Evolutionary conservation across 371 early-diverging fungal genomes (phyloP), one percentile per base, ranked within the genome.

Genomic region (Mortierella sp.): DNA sequence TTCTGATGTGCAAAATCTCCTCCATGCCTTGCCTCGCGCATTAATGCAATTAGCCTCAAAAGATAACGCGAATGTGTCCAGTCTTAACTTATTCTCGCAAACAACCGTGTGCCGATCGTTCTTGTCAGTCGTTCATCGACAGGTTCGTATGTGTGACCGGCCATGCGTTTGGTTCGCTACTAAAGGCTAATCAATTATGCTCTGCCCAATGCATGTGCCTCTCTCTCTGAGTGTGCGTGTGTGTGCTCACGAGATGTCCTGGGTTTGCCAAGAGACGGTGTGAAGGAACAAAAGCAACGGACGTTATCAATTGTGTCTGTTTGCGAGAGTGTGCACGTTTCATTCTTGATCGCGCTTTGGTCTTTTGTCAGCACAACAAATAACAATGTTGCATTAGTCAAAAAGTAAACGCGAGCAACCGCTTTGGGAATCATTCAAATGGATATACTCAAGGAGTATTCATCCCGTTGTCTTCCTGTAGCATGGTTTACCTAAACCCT

Each of bases 71-170:
- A 0, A 21, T 6, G 31, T 14, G 60, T 60, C 60, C 60, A 60
- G 13, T 13, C 50, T 16, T 16, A 50, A 16, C 24, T 58, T 11
- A 14, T 58, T 58, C 1, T 26, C 28, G 11, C 11, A 6, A 31
- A 16, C 21, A 68, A 68, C 9, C 11, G 68, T 21, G n/a, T 68
- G n/a, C 16, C 68, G 42, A 21, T 38, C 68, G 68, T 21, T 68
- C 68, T 68, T 68, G 68, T 24, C 24, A 24, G 24, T 42, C 68
- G 68, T 68, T 68, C 68, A 68, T 34, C 63, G 63, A 63, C 34
- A 63, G 38, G 63, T 28, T 34, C 34, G 34, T 34, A 34, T 63
- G 34, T 34, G 16, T 2, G 8, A 68, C 42, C 44, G 2, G n/a
- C 55, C 55, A 21, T 38, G 38, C 34, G 24, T 24, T 38, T 42